Evolutionary conservation across 768 basidiomycete species (phyloP).

Genomic region (Leccinellum albellum): DNA sequence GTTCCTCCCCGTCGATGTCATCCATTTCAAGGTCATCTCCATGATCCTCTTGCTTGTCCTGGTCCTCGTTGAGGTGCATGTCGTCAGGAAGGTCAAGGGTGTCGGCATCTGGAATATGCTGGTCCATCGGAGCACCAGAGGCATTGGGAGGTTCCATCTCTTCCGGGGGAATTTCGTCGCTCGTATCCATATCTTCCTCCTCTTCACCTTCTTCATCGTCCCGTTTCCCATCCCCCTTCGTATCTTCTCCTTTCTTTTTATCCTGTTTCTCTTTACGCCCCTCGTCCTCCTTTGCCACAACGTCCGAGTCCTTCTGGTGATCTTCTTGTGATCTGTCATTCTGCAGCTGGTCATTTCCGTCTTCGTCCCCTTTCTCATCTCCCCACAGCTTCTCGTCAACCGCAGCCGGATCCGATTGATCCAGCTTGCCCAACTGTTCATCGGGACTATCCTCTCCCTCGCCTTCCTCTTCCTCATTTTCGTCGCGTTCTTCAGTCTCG

Average conservation of each 20-base stretch:
- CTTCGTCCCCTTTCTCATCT: conserved; percentile 63
- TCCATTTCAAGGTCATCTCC: conserved; percentile 32
- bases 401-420: conserved; percentile 74
- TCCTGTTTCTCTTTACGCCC: conserved; percentile 30
- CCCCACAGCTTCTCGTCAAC: conserved; percentile 99
- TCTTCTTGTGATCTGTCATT: conserved; percentile 54
- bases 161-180: conserved; percentile 36
- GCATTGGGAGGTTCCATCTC: conserved; percentile 44
- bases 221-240: conserved; percentile 26
- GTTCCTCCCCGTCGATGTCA: conserved; percentile 34
- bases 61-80: conserved; percentile 53
- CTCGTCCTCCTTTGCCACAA: conserved; percentile 75
- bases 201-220: conserved; percentile 29
- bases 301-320: conserved; percentile 53
- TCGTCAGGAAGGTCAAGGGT: conserved; percentile 89
- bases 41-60: conserved; percentile 26
- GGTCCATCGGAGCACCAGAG: conserved; percentile 68
- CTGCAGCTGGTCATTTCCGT: conserved; percentile 50
- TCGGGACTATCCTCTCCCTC: conserved; percentile 58
- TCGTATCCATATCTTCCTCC: conserved; percentile 17
- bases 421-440: conserved; percentile 79
- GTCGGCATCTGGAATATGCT: conserved; percentile 73
- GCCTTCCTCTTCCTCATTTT: conserved; percentile 48
- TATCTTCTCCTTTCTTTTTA: conserved; percentile 31
- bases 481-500: conserved; percentile 42